Base-by-base conservation (phyloP, 495 filamentous ascomycete species). In the Penicillium mononematosum region DNA sequence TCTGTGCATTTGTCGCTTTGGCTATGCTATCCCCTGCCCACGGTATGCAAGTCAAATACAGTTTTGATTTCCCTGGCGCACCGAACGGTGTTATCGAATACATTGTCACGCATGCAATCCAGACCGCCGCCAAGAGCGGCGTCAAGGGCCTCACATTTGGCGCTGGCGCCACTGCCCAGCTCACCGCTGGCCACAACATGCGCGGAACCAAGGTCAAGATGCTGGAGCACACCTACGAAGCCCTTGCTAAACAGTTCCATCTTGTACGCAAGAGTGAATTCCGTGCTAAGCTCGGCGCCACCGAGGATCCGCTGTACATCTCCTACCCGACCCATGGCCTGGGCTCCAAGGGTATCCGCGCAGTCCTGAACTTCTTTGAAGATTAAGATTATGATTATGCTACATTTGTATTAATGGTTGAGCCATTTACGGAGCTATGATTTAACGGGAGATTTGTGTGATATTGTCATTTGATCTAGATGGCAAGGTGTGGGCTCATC, bases 31-130 rank as follows among this genome's bases (percentile, higher is more conserved):
- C 86, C 19, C 89, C 89, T 0, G 69, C 80, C 34, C 83, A 92
- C 60, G 90, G 90, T 53, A 91, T 88, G 79, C 90, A 96, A 74
- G 85, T 94, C 72, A 94, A 96, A 74, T 93, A 90, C 72, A 85
- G 85, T 42, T 82, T 94, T 55, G 90, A 93, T 68, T 94, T 96
- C 78, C 90, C 90, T 16, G 82, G 81, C 17, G 79, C 89, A 4
- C 88, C 90, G 3, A 87, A 79, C 54, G 91, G 90, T 53, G 86
- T 86, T 34, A 96, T 94, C 59, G 91, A 96, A 72, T 76, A 81
- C 4, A 81, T 91, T 47, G 88, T 92, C 62, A 85, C 87, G 19
- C 83, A 86, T 63, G 85, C 89, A n/a, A 85, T 96, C 66, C 83
- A 87, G 63, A 76, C 78, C 29, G 81, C 89, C 27, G 82, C 83